Base-by-base conservation (phyloP, 2,329 filamentous ascomycete genomes). In the Diaporthe helianthi region DNA sequence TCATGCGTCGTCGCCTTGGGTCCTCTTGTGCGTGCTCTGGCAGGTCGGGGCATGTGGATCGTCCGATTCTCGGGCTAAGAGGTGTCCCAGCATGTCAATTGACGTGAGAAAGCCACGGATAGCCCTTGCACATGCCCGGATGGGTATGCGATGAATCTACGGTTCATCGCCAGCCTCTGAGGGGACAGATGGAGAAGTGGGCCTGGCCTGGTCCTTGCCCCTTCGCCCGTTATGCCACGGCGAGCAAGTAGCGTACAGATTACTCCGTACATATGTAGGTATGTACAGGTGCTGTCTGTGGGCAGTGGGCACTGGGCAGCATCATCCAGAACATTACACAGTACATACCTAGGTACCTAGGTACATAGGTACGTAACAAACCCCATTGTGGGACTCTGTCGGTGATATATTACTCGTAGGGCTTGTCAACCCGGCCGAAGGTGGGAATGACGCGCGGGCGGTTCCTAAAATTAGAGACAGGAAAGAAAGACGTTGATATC, bases 391-490 rank as follows among this genome's bases (percentile, higher is more conserved):
- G 44, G 58, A n/a, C 26, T 47, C 26, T 41, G 58, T 49, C 44
- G 41, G 41, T 63, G 58, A 49, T 63, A 36, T 29, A 63, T 63
- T 63, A 13, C 44, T 63, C 44, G 58, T 63, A 63, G 58, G 58
- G 58, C 58, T 63, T n/a, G 58, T 49, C 13, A 49, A 63, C 58
- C 58, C 29, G 58, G 58, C 13, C n/a, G 19, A 63, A 13, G 29
- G 58, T 63, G 58, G 58, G 44, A 47, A 36, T 49, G 58, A 63
- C 58, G 58, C 58, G 58, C 29, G 58, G 58, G 58, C 41, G 44
- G 44, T 49, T 63, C 58, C 58, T 63, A 63, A 36, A 63, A 47
- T 63, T 63, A 63, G 58, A 36, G 58, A 36, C 44, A 22, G 44
- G 26, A 47, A 31, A 49, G 26, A 47, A 31, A 49, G 36, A 63